phyloP scores from a whole-genome alignment of 768 basidiomycete species.

The Pilatotrama ljubarskyi region DNA sequence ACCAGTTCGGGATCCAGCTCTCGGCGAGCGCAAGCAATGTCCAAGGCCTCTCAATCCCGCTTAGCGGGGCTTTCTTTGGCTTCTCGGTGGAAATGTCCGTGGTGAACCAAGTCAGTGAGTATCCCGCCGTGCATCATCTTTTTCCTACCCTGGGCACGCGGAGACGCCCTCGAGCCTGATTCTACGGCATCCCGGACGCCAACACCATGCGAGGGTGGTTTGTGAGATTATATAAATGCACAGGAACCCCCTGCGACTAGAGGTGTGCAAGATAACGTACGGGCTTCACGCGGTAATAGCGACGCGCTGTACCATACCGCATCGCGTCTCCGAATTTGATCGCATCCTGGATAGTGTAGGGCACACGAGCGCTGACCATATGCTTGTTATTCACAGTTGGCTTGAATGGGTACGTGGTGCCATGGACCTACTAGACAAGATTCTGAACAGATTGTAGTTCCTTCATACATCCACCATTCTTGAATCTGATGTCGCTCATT shows the following conservation, averaged over 20 bases:
- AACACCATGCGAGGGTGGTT: too few relatives aligned
- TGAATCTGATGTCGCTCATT: constrained; percentile 52
- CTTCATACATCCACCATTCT: constrained; percentile 43
- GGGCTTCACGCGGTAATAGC: too few relatives aligned
- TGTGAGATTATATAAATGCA: too few relatives aligned
- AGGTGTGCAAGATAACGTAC: too few relatives aligned
- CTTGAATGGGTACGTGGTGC: constrained; percentile 46
- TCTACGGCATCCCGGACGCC: too few relatives aligned
- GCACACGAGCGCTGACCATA: constrained; percentile 35
- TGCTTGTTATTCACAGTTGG: constrained; percentile 41
- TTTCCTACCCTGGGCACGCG: too few relatives aligned
- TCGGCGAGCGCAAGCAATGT: constrained; percentile 20
- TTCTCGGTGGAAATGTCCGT: constrained; percentile 81
- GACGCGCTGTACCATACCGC: too few relatives aligned
- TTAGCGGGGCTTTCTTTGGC: constrained; percentile 62
- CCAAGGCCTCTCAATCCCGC: constrained; percentile 41
- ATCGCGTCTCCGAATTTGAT: too few relatives aligned
- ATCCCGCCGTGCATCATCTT: too few relatives aligned
- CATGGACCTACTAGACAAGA: neutral
- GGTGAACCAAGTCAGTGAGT: constrained; percentile 62
- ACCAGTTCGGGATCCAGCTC: constrained; percentile 47
- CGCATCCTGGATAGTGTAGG: neutral
- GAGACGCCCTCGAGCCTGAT: too few relatives aligned
- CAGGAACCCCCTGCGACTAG: too few relatives aligned
- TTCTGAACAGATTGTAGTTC: constrained; percentile 37